Percentiles rank a stretch among this genome's conserved stretches.
phyloP scores from a whole-genome alignment of 345 rosid species.

The Populus alba region DNA sequence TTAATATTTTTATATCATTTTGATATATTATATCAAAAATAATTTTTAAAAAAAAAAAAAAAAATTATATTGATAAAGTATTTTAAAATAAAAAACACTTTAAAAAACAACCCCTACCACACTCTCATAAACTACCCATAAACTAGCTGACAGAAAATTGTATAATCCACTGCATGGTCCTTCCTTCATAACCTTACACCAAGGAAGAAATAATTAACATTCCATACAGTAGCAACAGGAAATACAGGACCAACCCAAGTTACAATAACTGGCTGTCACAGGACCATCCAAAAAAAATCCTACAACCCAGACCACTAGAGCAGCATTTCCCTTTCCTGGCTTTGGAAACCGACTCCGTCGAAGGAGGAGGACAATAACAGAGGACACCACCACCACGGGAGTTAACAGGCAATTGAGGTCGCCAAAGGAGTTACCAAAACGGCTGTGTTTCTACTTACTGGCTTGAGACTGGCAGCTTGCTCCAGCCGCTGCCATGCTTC shows the following conservation, averaged over 20 bases:
- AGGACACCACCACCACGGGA: not conserved
- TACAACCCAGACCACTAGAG: conserved; percentile 6
- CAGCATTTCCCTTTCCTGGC: not conserved
- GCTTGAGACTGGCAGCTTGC: conserved; percentile 64
- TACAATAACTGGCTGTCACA: conserved; percentile 31
- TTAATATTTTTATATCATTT: no score
- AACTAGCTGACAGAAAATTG: not conserved
- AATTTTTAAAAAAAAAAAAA: no score
- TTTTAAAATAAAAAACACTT: no score
- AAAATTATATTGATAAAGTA: no score
- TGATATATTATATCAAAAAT: no score
- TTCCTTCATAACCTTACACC: conserved; percentile 18
- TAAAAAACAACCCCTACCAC: no score
- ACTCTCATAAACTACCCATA: no score
- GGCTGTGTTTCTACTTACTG: conserved; percentile 57
- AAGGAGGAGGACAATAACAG: not conserved
- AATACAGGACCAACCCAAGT: conserved; percentile 23
- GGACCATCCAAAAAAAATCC: conserved; percentile 21
- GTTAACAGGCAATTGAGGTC: conserved; percentile 48
- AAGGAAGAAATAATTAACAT: conserved; percentile 17
- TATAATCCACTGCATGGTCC: conserved; percentile 31
- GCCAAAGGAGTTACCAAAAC: conserved; percentile 60
- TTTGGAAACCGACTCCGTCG: not conserved
- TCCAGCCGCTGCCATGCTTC: conserved; percentile 65
- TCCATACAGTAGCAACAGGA: conserved; percentile 22